These are phyloP conservation scores for Fagus sylvatica DNA, from an alignment of 306 rosid genomes.

Conservation along the genomic window DNA sequence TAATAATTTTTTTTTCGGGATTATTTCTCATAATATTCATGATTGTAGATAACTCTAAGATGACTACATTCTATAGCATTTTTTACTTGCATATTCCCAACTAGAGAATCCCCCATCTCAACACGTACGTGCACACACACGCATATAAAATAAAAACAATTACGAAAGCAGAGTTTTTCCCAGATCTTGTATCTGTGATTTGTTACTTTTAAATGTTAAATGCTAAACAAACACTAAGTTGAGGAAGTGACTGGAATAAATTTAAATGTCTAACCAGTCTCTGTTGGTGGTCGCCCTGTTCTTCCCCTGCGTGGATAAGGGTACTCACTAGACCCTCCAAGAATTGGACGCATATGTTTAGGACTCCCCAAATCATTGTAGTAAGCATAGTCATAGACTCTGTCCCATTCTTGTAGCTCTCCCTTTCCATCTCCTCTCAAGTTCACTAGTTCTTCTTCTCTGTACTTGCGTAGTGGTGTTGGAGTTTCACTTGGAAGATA, in stretches of 20 bases:
- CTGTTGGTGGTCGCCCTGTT: slow-evolving; percentile 57
- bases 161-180: neutral
- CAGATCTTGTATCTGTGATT: neutral
- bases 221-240: neutral
- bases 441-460: slow-evolving; percentile 49
- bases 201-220: neutral
- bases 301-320: slow-evolving; percentile 89
- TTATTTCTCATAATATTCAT: neutral
- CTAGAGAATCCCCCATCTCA: neutral
- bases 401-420: slow-evolving; percentile 69
- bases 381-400: slow-evolving; percentile 73
- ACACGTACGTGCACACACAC: neutral
- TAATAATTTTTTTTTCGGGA: neutral
- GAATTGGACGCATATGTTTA: slow-evolving; percentile 55
- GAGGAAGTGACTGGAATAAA: neutral
- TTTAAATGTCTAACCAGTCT: slow-evolving; percentile 40
- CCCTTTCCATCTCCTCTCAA: slow-evolving; percentile 74
- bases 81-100: neutral
- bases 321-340: slow-evolving; percentile 57
- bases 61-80: neutral
- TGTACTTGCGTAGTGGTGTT: slow-evolving; percentile 41
- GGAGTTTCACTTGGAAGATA: slow-evolving; percentile 79
- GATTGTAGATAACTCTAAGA: neutral
- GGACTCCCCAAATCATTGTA: slow-evolving; percentile 76
- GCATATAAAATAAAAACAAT: neutral